Evolutionary conservation across 2,329 filamentous ascomycete species (phyloP), one percentile per base, ranked within the genome.

Genomic region (Epichloe bromicola): DNA sequence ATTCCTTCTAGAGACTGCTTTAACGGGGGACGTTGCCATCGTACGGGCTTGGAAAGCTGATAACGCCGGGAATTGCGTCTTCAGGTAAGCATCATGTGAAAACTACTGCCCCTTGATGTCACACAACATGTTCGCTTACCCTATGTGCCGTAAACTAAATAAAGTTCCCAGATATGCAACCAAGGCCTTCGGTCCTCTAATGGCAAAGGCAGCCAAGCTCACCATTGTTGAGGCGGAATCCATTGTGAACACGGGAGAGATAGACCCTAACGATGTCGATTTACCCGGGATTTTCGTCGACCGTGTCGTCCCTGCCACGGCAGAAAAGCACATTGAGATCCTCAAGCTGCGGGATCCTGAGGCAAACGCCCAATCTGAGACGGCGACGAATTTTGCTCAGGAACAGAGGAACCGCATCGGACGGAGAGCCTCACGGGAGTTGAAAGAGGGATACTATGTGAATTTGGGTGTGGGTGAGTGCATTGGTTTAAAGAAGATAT

Each of bases 181-280:
- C 34, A 86, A 86, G 63, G 81, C 83, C 0, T 89, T 88, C 56
- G 84, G 81, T 1, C 77, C 80, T 5, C 75, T 87, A 55, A 88
- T 89, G 85, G 88, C 85, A 53, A 90, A 91, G 68, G 87, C 87
- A 0, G 88, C 86, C 1, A 79, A 76, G 46, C 61, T 86, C 39
- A 84, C 86, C 26, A 90, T 94, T 40, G 86, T 93, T 38, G 88
- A 94, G 64, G 88, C 88, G 1, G 88, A 94, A 61, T 76, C 91
- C 55, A 88, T 94, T 53, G 88, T 94, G 49, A 80, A 84, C 2
- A 67, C 81, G 1, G 88, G 88, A 23, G 78, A 79, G 2, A 83
- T 94, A 39, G 75, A 83, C 49, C 82, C 88, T 3, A 82, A 86
- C 54, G 78, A 82, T 42, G 81, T 94, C 5, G 82, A 93, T 60